These are phyloP conservation scores for Tolypocladium ophioglossoides DNA, from an alignment of 2,329 filamentous ascomycete species.

Conservation along the genomic window DNA sequence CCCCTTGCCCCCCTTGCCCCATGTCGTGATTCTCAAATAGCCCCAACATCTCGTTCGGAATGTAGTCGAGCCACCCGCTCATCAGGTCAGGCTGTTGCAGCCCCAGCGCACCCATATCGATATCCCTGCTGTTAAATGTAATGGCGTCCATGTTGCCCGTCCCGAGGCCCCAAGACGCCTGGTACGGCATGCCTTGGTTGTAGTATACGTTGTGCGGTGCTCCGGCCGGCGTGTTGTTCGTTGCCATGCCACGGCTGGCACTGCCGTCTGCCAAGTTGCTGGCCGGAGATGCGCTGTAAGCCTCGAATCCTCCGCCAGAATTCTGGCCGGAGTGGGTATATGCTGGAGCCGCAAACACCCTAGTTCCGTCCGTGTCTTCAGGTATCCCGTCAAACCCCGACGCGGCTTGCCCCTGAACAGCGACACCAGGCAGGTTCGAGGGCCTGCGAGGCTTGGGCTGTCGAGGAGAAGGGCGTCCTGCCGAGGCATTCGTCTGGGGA, in stretches of 20 bases:
- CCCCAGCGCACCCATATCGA: conserved; percentile 60
- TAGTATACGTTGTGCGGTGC: conserved; percentile 14
- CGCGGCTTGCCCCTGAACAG: conserved; percentile 10
- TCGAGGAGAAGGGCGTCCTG: conserved; percentile 32
- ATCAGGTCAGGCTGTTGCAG: conserved; percentile 51
- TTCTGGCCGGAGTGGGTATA: conserved; percentile 32
- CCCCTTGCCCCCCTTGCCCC: conserved; percentile 11
- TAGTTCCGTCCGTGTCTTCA: conserved; percentile 19
- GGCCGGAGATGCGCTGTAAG: conserved; percentile 30
- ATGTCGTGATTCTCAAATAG: conserved; percentile 35
- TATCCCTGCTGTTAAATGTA: conserved; percentile 66
- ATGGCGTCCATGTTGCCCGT: conserved; percentile 38
- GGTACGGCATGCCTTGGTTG: conserved; percentile 15
- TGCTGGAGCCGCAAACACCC: conserved; percentile 20
- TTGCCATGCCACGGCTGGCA: not conserved
- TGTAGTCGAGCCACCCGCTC: conserved; percentile 61
- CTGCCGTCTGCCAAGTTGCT: conserved; percentile 26
- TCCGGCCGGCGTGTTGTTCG: not conserved
- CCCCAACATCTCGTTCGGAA: conserved; percentile 54
- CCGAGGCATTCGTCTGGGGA: conserved; percentile 37
- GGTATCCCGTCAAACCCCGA: conserved; percentile 19
- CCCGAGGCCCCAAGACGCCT: conserved; percentile 18
- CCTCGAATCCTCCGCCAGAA: conserved; percentile 29
- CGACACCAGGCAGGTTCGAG: conserved; percentile 10
- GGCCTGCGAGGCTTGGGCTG: conserved; percentile 14